Evolutionary conservation across 2,329 filamentous ascomycete species (phyloP), one percentile per base, ranked within the genome.

Genomic region (Nigrograna mackinnonii): DNA sequence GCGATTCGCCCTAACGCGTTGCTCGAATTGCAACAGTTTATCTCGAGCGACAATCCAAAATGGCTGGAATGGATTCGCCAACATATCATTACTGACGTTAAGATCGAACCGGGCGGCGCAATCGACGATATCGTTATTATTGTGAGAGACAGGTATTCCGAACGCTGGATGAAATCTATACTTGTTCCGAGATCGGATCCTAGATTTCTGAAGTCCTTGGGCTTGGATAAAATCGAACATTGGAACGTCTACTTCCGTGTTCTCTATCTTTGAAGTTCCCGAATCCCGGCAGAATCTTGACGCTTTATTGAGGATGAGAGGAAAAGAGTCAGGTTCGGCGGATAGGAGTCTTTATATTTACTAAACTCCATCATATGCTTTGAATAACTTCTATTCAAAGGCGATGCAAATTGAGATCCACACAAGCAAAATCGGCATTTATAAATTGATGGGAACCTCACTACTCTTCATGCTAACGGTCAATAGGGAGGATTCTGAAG

Each of bases 141-240:
- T 19, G 34, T 58, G 6, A 56, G 52, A 31, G 53, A 54, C 30
- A 39, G 37, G 28, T 40, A 43, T 44, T 44, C 39, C 41, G 14
- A 22, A 38, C 6, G n/a, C 13, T 60, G 54, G 53, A 58, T 57
- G 53, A 54, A 50, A 33, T 12, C 14, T 6, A 30, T 18, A 1
- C 6, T 49, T 16, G 18, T 11, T 17, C 31, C 9, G 18, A 17
- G 7, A 17, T 11, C 7, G 7, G 31, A 9, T 7, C 9, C 9
- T 33, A 16, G 31, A 9, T 33, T 33, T 16, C 18, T 33, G 31
- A 16, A 33, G 9, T 11, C 31, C 16, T 7, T 33, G 11, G 31
- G 31, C 9, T 33, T 33, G 31, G 16, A 33, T 11, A 16, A 14
- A 12, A 24, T 36, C 6, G 19, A 6, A 18, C 9, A 36, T 16